Conservation (phyloP, 2,329 filamentous ascomycete species). For the Macrophomina tecta region DNA sequence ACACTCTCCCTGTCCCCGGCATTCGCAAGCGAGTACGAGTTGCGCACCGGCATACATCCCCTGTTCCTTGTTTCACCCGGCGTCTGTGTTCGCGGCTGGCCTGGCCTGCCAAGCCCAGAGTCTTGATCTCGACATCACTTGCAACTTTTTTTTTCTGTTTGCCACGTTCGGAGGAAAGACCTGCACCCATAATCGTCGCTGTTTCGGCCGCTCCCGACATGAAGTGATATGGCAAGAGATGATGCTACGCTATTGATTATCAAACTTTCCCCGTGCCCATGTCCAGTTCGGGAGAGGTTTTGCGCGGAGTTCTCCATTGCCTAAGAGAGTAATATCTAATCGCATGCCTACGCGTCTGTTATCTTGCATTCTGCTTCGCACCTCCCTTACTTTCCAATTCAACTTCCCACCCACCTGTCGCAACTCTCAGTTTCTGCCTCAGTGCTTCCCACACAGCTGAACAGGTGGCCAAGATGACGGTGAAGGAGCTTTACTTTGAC, state of each 20-base stretch:
- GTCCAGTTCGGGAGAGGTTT: not conserved
- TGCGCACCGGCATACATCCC: not conserved
- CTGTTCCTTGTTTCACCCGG: not conserved
- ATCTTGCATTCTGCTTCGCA: not conserved
- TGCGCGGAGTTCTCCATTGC: not conserved
- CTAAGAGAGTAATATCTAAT: not conserved
- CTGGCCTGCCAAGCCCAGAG: not conserved
- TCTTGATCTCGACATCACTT: not conserved
- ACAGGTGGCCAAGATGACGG: constrained; percentile 13
- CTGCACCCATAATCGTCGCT: not conserved
- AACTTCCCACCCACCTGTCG: not conserved
- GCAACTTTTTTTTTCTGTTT: not conserved
- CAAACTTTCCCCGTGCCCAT: not conserved
- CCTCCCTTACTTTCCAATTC: not conserved
- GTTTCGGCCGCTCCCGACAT: constrained; percentile 1
- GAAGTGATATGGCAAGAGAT: constrained; percentile 12
- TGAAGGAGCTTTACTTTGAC: constrained; percentile 23
- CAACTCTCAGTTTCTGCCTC: too few species aligned
- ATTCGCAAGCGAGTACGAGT: constrained; percentile 18
- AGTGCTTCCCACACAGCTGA: not conserved
- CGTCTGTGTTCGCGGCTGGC: not conserved
- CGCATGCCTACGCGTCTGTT: not conserved
- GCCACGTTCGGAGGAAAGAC: not conserved
- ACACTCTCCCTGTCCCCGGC: not conserved
- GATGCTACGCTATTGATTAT: not conserved